Conservation (phyloP, 257 asterid genomes). For the Vinca minor region DNA sequence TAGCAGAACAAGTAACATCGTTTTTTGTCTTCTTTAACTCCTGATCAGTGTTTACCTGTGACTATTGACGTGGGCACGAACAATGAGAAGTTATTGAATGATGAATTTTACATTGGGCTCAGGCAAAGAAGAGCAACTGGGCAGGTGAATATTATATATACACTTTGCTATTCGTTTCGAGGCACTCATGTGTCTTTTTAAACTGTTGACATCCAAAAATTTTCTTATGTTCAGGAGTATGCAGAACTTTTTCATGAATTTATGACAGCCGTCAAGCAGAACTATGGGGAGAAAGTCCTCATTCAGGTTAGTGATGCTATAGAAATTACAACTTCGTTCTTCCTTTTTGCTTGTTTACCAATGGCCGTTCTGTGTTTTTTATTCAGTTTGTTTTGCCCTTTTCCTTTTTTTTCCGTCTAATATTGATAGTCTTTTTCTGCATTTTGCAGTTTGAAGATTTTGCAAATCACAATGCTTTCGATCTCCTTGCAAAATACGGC, state of each 20-base stretch:
- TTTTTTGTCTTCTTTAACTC: too few relatives aligned
- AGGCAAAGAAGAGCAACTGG: conserved; percentile 90
- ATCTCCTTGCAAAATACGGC: conserved; percentile 86
- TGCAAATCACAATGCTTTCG: conserved; percentile 96
- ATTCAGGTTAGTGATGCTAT: too few relatives aligned
- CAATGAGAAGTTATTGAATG: conserved; percentile 64
- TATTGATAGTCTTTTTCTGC: conserved; percentile 4
- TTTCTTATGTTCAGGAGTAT: conserved; percentile 53
- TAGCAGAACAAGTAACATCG: background rate
- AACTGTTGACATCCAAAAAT: conserved; percentile 3
- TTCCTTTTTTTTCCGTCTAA: conserved; percentile 10
- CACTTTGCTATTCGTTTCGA: background rate
- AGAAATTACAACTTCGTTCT: too few relatives aligned
- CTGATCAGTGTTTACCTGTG: conserved; percentile 88
- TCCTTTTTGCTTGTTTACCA: too few relatives aligned
- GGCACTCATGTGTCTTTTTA: conserved; percentile 7
- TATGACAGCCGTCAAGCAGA: conserved; percentile 84
- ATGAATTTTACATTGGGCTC: conserved; percentile 91
- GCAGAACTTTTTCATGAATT: conserved; percentile 78
- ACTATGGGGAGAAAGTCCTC: conserved; percentile 89
- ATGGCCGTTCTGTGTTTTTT: background rate
- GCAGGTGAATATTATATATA: conserved; percentile 38
- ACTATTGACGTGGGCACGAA: conserved; percentile 96
- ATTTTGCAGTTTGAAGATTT: conserved; percentile 82
- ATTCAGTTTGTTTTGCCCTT: background rate